Conservation (phyloP, 495 filamentous ascomycete species). For the Daldinia grandis region DNA sequence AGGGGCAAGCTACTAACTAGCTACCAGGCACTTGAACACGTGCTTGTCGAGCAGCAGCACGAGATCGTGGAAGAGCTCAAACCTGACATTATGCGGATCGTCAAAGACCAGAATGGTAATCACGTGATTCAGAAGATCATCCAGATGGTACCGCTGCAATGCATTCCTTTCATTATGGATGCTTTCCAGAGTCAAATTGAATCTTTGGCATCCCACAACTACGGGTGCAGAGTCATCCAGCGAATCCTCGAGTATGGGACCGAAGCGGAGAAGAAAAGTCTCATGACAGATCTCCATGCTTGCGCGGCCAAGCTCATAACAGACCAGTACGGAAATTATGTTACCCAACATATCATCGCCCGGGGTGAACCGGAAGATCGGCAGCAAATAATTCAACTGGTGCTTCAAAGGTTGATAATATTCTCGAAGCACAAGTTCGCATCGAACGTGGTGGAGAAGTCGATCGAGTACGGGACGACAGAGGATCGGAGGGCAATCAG, state of each 20-base stretch:
- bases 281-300: conserved; percentile 81
- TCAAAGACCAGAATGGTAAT: conserved; percentile 93
- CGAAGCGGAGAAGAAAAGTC: conserved; percentile 69
- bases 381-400: conserved; percentile 72
- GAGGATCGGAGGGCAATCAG: conserved; percentile 78
- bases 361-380: conserved; percentile 82
- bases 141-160: conserved; percentile 79
- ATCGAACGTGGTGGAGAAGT: conserved; percentile 97
- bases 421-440: conserved; percentile 96
- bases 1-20: conserved; percentile 4
- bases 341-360: conserved; percentile 91
- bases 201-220: conserved; percentile 78
- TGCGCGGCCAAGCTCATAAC: conserved; percentile 77
- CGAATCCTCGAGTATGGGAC: conserved; percentile 88
- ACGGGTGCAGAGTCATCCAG: conserved; percentile 94
- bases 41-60: conserved; percentile 89
- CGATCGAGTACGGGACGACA: conserved; percentile 75
- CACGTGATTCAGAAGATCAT: conserved; percentile 97
- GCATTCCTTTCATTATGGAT: conserved; percentile 89
- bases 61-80: conserved; percentile 84
- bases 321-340: conserved; percentile 96
- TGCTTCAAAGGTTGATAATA: conserved; percentile 74
- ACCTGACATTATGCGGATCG: conserved; percentile 77
- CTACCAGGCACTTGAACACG: conserved; percentile 84
- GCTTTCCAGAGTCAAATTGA: conserved; percentile 84